Percentiles rank a stretch among this genome's conserved stretches.
phyloP scores from a whole-genome alignment of 345 rosid genomes.

The Odontarrhena argentea region DNA sequence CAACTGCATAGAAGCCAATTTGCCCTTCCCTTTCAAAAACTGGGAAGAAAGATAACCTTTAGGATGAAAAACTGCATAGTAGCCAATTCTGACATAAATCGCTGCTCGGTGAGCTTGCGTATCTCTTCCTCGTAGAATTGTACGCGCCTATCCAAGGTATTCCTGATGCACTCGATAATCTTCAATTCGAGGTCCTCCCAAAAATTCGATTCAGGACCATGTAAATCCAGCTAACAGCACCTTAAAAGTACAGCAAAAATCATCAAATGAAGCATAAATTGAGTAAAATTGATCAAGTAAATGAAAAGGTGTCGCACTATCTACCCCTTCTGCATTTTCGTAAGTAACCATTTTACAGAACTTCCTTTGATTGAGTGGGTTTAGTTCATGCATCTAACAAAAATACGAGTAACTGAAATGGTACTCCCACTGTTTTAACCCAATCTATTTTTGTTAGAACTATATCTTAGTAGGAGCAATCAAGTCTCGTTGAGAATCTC shows the following conservation, averaged over 20 bases:
- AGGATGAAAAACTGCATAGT: conserved; percentile 93
- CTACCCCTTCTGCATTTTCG: background rate
- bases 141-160: conserved; percentile 84
- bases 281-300: conserved; percentile 7
- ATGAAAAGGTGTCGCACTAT: background rate
- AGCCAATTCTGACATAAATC: conserved; percentile 93
- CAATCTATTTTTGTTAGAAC: conserved; percentile 1
- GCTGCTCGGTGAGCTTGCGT: conserved; percentile 92
- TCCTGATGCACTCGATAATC: conserved; percentile 79
- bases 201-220: conserved; percentile 75
- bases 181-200: conserved; percentile 95
- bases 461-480: conserved; percentile 24
- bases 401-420: background rate
- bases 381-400: conserved; percentile 25
- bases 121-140: conserved; percentile 96
- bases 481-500: conserved; percentile 8
- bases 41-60: conserved; percentile 70
- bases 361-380: conserved; percentile 17
- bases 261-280: conserved; percentile 26
- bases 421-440: conserved; percentile 1
- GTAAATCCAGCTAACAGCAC: conserved; percentile 91
- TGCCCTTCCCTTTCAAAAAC: too few species aligned
- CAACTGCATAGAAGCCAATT: conserved; percentile 20
- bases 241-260: conserved; percentile 49
- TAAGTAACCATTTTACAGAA: conserved; percentile 4